Base-by-base conservation (phyloP, 2,329 filamentous ascomycete genomes). In the Ceratocystis variospora region DNA sequence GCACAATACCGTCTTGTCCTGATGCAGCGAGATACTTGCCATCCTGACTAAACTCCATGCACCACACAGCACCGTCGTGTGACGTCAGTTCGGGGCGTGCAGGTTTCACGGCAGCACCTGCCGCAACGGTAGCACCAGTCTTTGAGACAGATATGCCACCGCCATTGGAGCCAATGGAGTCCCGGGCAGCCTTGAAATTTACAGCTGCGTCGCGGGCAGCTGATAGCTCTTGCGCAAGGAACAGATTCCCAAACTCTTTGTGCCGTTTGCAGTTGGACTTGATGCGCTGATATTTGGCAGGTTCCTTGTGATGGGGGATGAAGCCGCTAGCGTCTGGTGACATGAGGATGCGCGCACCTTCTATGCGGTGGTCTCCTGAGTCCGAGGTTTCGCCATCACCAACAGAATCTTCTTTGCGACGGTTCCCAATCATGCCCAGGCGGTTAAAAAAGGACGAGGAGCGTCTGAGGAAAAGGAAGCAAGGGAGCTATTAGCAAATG, bases 11-110 rank as follows among this genome's bases (percentile, higher is more conserved):
- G 73, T 97, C 94, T 70, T 93, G 89, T 3, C 94, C 94, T 10
- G 89, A 94, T n/a, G 90, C 90, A 5, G 94, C 94, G 19, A 99
- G 79, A 73, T 92, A 96, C 72, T 82, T 89, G 4, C 94, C 94
- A 76, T 97, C 93, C 68, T 87, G 87, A 72, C 93, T 97, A 72
- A 97, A 97, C 72, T 94, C 89, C 69, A 90, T 84, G 0, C 93
- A 87, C 94, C 94, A 99, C 44, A 96, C 86, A 0, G 94, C 91
- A 68, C 88, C 83, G 25, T 64, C 61, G 22, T 68, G 63, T 44
- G 64, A 61, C 46, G 79, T 79, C 6, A 77, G 78, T 53, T 76
- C 75, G 2, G 76, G 69, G 12, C 46, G 44, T 44, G 48, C 31
- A 31, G 33, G 45, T 63, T 63, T 62, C 22, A 63, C 41, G 28